These are phyloP conservation scores for Boletellus deceptivus DNA, from an alignment of 1,284 basidiomycete species.

Conservation along the genomic window DNA sequence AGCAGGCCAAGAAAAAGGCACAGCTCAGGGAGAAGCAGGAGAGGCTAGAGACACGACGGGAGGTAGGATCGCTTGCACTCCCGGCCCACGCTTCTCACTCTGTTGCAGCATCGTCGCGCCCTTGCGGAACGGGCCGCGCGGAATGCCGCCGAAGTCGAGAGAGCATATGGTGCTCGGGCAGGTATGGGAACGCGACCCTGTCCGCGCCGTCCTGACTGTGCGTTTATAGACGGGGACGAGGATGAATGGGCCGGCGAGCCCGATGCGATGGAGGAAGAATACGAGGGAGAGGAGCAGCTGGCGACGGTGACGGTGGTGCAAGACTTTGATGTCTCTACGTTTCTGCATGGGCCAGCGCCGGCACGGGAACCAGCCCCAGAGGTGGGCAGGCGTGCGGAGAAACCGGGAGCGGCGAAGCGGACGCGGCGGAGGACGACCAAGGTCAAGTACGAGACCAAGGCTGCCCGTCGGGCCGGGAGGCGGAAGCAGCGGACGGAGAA, in stretches of 20 bases:
- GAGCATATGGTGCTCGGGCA: slow-evolving; percentile 58
- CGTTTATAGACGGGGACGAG: slow-evolving; percentile 37
- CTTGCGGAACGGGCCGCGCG: slow-evolving; percentile 67
- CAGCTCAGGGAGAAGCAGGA: slow-evolving; percentile 66
- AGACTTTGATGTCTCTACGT: slow-evolving; percentile 67
- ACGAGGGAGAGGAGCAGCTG: slow-evolving; percentile 72
- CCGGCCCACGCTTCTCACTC: slow-evolving; percentile 17
- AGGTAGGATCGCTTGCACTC: slow-evolving; percentile 45
- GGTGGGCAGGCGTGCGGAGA: slow-evolving; percentile 2
- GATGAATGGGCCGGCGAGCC: slow-evolving; percentile 36
- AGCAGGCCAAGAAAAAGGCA: slow-evolving; percentile 67
- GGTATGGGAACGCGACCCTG: slow-evolving; percentile 34
- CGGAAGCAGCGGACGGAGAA: slow-evolving; percentile 64
- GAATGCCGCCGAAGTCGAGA: slow-evolving; percentile 70
- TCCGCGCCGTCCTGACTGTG: slow-evolving; percentile 12
- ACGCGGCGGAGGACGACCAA: slow-evolving; percentile 18
- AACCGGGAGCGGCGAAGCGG: slow-evolving; percentile 2
- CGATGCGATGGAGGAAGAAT: slow-evolving; percentile 57
- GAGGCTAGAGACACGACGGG: slow-evolving; percentile 61
- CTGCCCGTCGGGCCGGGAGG: slow-evolving; percentile 52
- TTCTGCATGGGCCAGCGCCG: slow-evolving; percentile 48
- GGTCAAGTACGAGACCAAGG: slow-evolving; percentile 61
- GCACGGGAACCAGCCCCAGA: background rate
- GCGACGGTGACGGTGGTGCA: slow-evolving; percentile 81
- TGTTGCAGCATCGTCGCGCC: slow-evolving; percentile 58